Base-by-base conservation (phyloP, 1,284 basidiomycete genomes). In the Coniferiporia weirii region DNA sequence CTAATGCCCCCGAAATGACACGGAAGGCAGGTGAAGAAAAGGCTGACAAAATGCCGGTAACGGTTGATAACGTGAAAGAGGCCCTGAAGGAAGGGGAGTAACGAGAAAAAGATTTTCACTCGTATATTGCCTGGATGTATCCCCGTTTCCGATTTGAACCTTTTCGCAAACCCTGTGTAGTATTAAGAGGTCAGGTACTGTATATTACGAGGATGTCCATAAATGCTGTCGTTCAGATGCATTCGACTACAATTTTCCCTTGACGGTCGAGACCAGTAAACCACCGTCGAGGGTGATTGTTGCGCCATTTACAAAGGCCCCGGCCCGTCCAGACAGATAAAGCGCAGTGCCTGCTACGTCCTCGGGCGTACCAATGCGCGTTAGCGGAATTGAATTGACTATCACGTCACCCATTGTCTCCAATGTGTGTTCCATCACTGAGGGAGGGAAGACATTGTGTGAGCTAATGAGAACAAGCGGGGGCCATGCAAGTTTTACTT, bases 231-330 rank as follows among this genome's bases (percentile, higher is more conserved):
- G 5, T 27, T 27, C 27, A 27, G 27, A 27, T 5, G 3, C 27
- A 27, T 27, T 27, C 27, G 27, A 27, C 27, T 57, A 54, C 32
- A 57, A 54, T 54, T 57, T 61, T 10, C 50, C 35, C 36, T 53
- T 61, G 20, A 52, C 50, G 5, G 27, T 27, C n/a, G 64, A 64
- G 36, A 79, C 71, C 15, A 79, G 64, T 52, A 70, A 69, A 34
- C 82, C 81, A n/a, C 85, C 84, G 63, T 87, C 84, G 51, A 87
- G 66, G 10, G 78, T 71, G 40, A 87, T 78, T 3, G 84, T 83
- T 12, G 84, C 81, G 6, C 83, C 86, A 52, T 81, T 87, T 45
- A 87, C 76, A 69, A 78, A 88, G 35, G 80, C 75, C 0, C 83
- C 85, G 2, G 83, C 84, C 48, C 76, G 75, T 55, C 81, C 79